Evolutionary conservation across 2,329 filamentous ascomycete genomes (phyloP), one percentile per base, ranked within the genome.

Genomic region (Botrytis medusae): DNA sequence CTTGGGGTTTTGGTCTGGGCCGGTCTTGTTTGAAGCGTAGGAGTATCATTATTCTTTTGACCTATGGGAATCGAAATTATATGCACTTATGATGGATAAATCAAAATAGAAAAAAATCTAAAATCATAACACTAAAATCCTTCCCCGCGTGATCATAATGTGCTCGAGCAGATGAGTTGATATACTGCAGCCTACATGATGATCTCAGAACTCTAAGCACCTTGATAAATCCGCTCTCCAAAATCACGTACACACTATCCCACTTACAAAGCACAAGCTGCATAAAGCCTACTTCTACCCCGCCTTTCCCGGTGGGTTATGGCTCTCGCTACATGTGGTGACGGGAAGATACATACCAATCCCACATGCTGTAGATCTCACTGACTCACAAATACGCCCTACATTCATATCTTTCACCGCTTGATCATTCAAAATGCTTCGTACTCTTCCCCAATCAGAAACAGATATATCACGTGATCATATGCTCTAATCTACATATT

Each of bases 1-100:
- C 60, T 40, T 40, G 25, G 60, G 60, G 48, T 54, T 62, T 62
- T n/a, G 25, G 22, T 25, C 12, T 18, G 22, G 37, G 22, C 3
- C 7, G 34, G 60, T n/a, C 25, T n/a, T 25, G 34, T 62, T 62
- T 62, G 60, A 42, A 62, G 60, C 37, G 60, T n/a, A 37, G 34
- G 60, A 62, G 34, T n/a, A 62, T n/a, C 60, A 62, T 25, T 42
- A n/a, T 62, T 62, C 60, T 42, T 25, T 62, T 42, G 60, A 14
- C 51, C 51, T 57, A 57, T 57, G 51, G 51, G 51, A 7, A 57
- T 57, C 51, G 51, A 57, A 57, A 57, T 57, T 57, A 57, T 29
- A 29, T 57, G n/a, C 51, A 57, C n/a, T 54, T 29, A 32, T n/a
- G 60, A n/a, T 62, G 25, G 25, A 62, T 62, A 18, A n/a, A 62